A percentile compares a stretch with the other conserved stretches of the same genome.
These are phyloP conservation scores for Westerdykella ornata DNA, from an alignment of 2,329 filamentous ascomycete species.

Conservation along the genomic window DNA sequence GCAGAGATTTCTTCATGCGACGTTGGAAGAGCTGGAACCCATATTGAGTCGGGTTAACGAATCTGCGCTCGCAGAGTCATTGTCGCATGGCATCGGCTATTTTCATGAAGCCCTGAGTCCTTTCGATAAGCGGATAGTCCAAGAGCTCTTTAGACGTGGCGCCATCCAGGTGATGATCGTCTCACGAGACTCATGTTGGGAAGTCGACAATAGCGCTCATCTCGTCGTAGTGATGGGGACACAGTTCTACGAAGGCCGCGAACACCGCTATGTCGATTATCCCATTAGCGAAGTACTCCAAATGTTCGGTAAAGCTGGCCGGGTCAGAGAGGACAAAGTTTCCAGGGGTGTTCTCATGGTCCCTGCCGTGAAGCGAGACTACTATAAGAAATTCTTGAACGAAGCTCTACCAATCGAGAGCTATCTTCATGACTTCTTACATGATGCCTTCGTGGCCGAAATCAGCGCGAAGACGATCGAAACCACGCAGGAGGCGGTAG, in stretches of 20 bases:
- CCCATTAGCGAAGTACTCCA: conserved; percentile 88
- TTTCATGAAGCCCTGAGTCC: conserved; percentile 88
- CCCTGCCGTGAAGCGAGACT: conserved; percentile 86
- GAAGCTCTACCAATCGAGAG: conserved; percentile 95
- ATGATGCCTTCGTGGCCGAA: conserved; percentile 94
- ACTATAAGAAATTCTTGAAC: conserved; percentile 97
- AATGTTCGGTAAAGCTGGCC: conserved; percentile 93
- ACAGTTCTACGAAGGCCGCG: conserved; percentile 91
- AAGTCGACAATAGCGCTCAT: conserved; percentile 79
- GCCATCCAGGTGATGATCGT: conserved; percentile 81
- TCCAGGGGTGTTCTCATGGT: conserved; percentile 95
- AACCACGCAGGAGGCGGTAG: conserved; percentile 92
- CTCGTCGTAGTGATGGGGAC: conserved; percentile 96
- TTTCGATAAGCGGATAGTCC: conserved; percentile 88
- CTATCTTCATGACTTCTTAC: conserved; percentile 81
- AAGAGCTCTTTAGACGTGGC: conserved; percentile 81
- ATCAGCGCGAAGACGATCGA: conserved; percentile 94
- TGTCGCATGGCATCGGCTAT: conserved; percentile 92
- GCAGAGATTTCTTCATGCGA: conserved; percentile 84
- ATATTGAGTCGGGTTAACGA: conserved; percentile 80
- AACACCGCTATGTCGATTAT: conserved; percentile 96
- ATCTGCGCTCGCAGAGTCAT: conserved; percentile 75
- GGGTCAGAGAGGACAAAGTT: conserved; percentile 68
- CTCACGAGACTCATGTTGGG: conserved; percentile 91
- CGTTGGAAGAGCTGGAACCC: conserved; percentile 72